These are phyloP conservation scores for Cystofilobasidium macerans DNA, from an alignment of 768 basidiomycete species.

Conservation along the genomic window DNA sequence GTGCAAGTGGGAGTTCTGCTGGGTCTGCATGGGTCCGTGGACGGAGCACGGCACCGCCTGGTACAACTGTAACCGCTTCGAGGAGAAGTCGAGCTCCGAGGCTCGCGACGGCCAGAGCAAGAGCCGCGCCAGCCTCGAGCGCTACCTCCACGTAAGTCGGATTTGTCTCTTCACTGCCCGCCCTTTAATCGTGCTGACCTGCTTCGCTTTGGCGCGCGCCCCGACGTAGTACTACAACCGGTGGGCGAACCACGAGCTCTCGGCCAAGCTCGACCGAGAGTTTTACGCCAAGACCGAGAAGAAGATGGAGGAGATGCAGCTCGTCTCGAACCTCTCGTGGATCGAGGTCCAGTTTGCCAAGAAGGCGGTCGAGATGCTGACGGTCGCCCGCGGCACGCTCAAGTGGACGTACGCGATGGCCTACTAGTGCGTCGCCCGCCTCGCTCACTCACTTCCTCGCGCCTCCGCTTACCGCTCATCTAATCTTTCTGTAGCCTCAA, in stretches of 20 bases:
- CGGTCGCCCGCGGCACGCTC: slow-evolving; percentile 78
- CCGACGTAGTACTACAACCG: slow-evolving; percentile 83
- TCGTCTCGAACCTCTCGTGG: slow-evolving; percentile 83
- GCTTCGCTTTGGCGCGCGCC: neutral
- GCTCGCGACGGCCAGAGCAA: slow-evolving; percentile 84
- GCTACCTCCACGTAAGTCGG: slow-evolving; percentile 82
- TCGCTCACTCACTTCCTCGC: neutral
- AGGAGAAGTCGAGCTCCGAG: slow-evolving; percentile 73
- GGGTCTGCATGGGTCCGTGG: slow-evolving; percentile 99
- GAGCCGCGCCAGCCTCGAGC: slow-evolving; percentile 79
- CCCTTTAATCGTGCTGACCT: neutral
- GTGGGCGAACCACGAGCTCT: slow-evolving; percentile 98
- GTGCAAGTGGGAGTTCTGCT: slow-evolving; percentile 88
- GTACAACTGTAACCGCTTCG: slow-evolving; percentile 97
- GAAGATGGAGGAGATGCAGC: slow-evolving; percentile 99
- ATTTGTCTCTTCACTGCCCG: neutral
- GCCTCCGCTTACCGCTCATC: neutral
- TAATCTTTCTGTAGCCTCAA: slow-evolving; percentile 43
- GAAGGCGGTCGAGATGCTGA: slow-evolving; percentile 87
- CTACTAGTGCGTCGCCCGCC: slow-evolving; percentile 51
- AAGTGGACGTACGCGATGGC: slow-evolving; percentile 99
- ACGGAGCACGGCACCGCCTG: slow-evolving; percentile 90
- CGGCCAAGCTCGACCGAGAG: slow-evolving; percentile 88
- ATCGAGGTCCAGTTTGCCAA: slow-evolving; percentile 99
- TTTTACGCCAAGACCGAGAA: slow-evolving; percentile 92